Evolutionary conservation across 495 filamentous ascomycete genomes (phyloP), one percentile per base, ranked within the genome.

Genomic region (Pseudomonodictys pantanalensis): DNA sequence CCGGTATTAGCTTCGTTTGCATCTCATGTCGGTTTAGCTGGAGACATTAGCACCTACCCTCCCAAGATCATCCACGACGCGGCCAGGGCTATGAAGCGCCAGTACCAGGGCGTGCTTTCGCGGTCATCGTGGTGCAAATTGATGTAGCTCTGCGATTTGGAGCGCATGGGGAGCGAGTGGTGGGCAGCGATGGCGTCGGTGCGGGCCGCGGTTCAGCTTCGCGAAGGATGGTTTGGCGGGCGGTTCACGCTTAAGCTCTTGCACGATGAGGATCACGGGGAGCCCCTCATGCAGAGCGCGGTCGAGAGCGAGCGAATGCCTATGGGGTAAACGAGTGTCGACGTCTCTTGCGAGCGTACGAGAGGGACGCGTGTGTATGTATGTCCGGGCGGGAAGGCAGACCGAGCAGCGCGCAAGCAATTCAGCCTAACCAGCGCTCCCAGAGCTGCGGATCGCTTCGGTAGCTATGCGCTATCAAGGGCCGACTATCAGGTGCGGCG

Each of bases 61-160:
- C 71, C 71, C 47, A 73, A 51, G 30, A 73, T 72, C 68, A 73
- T 68, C 56, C 69, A 66, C 22, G 64, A 66, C 11, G 71, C 64
- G 5, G 58, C 60, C 11, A 73, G 44, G 12, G 69, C 67, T 33
- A 71, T 51, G 28, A 70, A 25, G n/a, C 71, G 65, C 71, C 71
- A 73, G 52, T 73, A 72, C 71, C 66, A 71, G 18, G 60, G 52
- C 46, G 44, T 64, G 42, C 3, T 17, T 42, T 56, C 46, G 51
- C 45, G 45, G 7, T 62, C 52, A 28, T 53, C 42, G 20, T 56
- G 42, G 22, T 63, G 38, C 25, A 63, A 46, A 46, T 63, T 57
- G 60, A 52, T 57, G 60, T 63, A 63, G n/a, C 33, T 35, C 30
- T 53, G 57, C 12, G 52, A 57, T 1, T 39, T 20, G 17, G 60